Base-by-base conservation (phyloP, 495 filamentous ascomycete genomes). In the Penicillium simplicissimum region DNA sequence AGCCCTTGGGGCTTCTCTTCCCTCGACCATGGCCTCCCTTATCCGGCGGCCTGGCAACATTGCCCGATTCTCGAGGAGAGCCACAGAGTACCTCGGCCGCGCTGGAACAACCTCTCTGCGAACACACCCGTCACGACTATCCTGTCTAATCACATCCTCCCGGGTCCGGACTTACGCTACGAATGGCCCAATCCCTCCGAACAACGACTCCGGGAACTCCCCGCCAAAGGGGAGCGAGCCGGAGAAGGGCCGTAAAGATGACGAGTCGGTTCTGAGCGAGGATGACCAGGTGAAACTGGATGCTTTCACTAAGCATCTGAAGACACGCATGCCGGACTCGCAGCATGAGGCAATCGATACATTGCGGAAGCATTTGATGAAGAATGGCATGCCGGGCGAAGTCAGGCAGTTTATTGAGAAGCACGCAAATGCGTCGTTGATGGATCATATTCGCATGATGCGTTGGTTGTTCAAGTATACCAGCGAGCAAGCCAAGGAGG, bases 11-110 rank as follows among this genome's bases (percentile, higher is more conserved):
- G 74, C 75, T 71, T 64, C 66, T 62, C 62, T 59, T 66, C 72
- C 72, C 72, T 76, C 77, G 76, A 80, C 68, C 71, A 90, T 90
- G 87, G 84, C 86, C 70, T 81, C 81, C 71, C 70, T 88, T 67
- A 77, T 90, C 61, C 85, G 87, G 68, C 85, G 84, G 73, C 84
- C 88, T 70, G 81, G 84, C 75, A 80, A 83, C 74, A 71, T 90
- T 73, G 83, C 85, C 74, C 82, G 85, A 73, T 77, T 85, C 71
- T 83, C 85, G 67, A 83, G 77, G 72, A 77, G 77, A 60, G 81
- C 80, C 63, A 65, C 84, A 61, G 76, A 80, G 59, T 71, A 69
- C 53, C 65, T 81, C 42, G 54, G 76, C 55, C 80, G 79, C 62
- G 72, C 78, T 60, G 73, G 66, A 57, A 74, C 76, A 52, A 72